Percentiles rank a stretch among this genome's conserved stretches.
These are phyloP conservation scores for Sarcodon aspratus DNA, from an alignment of 768 basidiomycete genomes.

Conservation along the genomic window DNA sequence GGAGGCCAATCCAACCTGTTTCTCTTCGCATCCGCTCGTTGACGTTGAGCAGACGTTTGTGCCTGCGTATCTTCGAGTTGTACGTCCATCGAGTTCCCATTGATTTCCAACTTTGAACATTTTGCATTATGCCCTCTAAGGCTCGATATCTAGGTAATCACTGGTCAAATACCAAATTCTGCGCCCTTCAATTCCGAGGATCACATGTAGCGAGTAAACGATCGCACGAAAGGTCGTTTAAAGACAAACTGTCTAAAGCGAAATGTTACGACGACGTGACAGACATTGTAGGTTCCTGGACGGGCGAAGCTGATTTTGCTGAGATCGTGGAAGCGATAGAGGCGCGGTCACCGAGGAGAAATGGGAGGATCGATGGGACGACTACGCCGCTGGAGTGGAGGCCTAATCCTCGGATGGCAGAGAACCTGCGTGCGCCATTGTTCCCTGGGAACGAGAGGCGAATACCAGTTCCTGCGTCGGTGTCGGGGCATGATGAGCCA, in stretches of 20 bases:
- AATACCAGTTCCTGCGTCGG: not conserved
- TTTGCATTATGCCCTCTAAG: conserved; percentile 22
- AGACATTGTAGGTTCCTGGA: conserved; percentile 39
- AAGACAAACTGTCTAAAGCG: conserved; percentile 41
- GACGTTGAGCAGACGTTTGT: conserved; percentile 63
- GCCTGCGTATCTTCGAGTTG: conserved; percentile 65
- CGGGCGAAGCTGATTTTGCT: conserved; percentile 50
- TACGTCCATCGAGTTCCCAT: conserved; percentile 21
- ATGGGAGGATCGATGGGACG: not conserved
- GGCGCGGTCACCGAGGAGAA: conserved; percentile 13
- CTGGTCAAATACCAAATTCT: conserved; percentile 83
- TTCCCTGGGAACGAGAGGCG: not conserved
- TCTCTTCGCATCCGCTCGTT: conserved; percentile 52
- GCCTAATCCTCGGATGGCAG: not conserved
- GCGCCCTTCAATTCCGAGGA: conserved; percentile 73
- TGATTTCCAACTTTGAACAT: not conserved
- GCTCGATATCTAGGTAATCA: conserved; percentile 67
- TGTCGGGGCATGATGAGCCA: not conserved
- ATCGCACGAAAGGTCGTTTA: conserved; percentile 42
- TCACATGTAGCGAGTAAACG: conserved; percentile 44
- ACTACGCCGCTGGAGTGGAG: not conserved
- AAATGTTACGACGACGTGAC: conserved; percentile 51
- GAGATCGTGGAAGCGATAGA: conserved; percentile 44
- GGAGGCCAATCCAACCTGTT: conserved; percentile 86
- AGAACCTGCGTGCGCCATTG: not conserved